Base-by-base conservation (phyloP, 2,329 filamentous ascomycete genomes). In the Dryadomyces quercus-mongolicae region DNA sequence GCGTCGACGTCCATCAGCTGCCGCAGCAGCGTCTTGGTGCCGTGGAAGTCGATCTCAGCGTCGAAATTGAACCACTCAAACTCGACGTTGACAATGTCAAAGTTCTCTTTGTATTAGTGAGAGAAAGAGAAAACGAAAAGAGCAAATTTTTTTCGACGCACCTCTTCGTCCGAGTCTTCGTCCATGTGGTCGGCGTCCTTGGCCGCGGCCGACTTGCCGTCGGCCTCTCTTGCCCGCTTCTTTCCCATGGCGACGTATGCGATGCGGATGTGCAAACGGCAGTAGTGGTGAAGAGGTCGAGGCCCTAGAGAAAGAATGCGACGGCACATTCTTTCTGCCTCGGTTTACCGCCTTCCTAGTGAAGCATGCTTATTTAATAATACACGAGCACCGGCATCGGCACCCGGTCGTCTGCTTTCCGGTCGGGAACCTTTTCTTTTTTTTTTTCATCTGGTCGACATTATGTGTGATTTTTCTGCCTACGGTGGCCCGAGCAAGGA, bases 11-110 rank as follows among this genome's bases (percentile, higher is more conserved):
- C 93, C 68, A 98, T 84, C 45, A 98, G 81, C 69, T 98, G 93
- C 57, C 92, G 86, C 56, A 96, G 71, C 8, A 98, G 81, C 10
- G 82, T 85, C 69, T 96, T 96, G 62, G 94, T 80, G 56, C 93
- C 93, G 70, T 97, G 92, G 70, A 97, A 97, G 70, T 98, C 93
- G 62, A 95, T 78, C 8, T 86, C 82, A 2, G 87, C 77, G 62
- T 93, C 85, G 58, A 92, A 95, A 71, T 96, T 94, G 74, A 97
- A 98, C 87, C 90, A 97, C 73, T 98, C 93, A 64, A 98, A 98
- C 60, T 97, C 92, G 55, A 97, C 90, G 66, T 97, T 85, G 60
- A 98, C 82, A 68, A 92, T 86, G 66, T 95, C 87, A 64, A 90
- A 86, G 64, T 95, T 88, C 88, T 95, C 54, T 12, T 6, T 42